phyloP scores from a whole-genome alignment of 2,329 filamentous ascomycete genomes.

The Penicillium sp. region DNA sequence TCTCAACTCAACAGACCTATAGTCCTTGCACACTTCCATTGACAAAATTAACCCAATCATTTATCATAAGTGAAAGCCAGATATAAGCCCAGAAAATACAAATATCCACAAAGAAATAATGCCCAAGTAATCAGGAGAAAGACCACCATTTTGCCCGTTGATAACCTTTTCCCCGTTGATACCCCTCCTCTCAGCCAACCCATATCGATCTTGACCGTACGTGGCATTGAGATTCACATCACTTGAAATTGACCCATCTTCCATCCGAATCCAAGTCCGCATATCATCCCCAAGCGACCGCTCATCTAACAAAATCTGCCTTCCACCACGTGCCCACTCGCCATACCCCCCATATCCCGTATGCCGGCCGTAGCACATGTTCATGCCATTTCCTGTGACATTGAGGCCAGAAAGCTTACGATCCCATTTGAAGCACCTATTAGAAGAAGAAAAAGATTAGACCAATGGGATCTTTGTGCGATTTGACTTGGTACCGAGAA shows the following conservation, averaged over 20 bases:
- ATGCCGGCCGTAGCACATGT: conserved; percentile 62
- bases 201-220: conserved; percentile 57
- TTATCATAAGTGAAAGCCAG: not conserved
- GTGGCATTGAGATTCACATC: conserved; percentile 58
- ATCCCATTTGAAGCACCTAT: conserved; percentile 44
- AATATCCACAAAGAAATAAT: conserved; percentile 2
- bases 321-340: conserved; percentile 59
- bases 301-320: conserved; percentile 54
- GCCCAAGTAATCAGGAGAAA: not conserved
- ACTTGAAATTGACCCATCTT: conserved; percentile 54
- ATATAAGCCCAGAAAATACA: not conserved
- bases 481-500: not conserved
- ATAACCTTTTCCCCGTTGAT: not conserved
- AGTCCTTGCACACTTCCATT: not conserved
- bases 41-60: not conserved
- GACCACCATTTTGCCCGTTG: not conserved
- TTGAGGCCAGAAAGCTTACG: conserved; percentile 26
- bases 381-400: conserved; percentile 44
- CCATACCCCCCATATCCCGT: conserved; percentile 70
- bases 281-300: conserved; percentile 44
- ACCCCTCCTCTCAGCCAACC: not conserved
- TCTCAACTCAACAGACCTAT: not conserved
- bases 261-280: conserved; percentile 62
- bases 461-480: not conserved
- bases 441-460: conserved; percentile 8